A percentile compares a stretch with the other conserved stretches of the same genome.
Conservation (phyloP, 306 rosid genomes). For the Trichosanthes truncata region DNA sequence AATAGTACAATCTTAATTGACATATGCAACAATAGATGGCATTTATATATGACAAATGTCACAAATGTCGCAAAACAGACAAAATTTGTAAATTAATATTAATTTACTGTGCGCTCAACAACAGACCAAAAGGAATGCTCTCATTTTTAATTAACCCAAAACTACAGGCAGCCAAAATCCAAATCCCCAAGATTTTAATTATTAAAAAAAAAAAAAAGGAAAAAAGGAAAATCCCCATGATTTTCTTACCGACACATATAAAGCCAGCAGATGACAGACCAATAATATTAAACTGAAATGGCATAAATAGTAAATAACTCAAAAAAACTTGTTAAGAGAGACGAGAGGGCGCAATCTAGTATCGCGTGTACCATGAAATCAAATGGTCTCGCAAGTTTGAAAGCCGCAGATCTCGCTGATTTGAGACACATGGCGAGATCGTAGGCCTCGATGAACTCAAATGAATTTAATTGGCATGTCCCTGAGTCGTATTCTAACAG, state of each 20-base stretch:
- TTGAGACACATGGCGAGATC: constrained; percentile 13
- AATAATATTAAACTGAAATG: background rate
- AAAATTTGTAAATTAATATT: background rate
- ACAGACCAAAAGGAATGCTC: background rate
- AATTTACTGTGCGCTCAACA: background rate
- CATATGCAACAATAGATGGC: background rate
- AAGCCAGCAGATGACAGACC: background rate
- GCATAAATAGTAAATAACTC: background rate
- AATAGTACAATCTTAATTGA: background rate
- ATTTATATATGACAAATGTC: background rate
- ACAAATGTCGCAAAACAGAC: background rate
- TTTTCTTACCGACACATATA: background rate
- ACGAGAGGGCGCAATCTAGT: background rate
- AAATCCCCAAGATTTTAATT: background rate
- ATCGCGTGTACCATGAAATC: background rate
- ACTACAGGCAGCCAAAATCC: background rate
- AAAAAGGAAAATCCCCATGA: background rate
- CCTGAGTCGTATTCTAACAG: background rate
- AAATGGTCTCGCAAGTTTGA: constrained; percentile 2
- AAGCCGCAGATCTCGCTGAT: constrained; percentile 22
- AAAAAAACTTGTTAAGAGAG: background rate
- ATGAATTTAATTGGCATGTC: background rate
- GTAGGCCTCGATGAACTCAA: constrained; percentile 8
- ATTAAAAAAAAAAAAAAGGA: background rate
- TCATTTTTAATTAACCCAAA: background rate